Conservation (phyloP, 1,284 basidiomycete genomes). For the Ustilago tritici region DNA sequence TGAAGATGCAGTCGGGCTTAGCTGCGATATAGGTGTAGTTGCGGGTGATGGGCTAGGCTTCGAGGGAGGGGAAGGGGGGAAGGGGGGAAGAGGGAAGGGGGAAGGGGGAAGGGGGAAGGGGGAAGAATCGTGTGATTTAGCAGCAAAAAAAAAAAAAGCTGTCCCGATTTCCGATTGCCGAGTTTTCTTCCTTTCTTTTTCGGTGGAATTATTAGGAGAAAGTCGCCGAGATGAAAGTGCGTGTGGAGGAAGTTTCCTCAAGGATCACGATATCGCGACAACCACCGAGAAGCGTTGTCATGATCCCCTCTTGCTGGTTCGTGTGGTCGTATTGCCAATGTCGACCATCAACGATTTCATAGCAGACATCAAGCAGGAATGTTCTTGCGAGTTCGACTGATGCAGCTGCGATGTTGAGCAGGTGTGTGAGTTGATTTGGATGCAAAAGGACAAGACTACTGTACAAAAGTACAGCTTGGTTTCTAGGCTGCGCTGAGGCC, state of each 20-base stretch:
- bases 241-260: constrained; percentile 8
- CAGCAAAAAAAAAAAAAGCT: constrained; percentile 20
- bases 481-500: background rate
- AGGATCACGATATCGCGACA: background rate
- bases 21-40: background rate
- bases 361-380: background rate
- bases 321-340: background rate
- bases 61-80: background rate
- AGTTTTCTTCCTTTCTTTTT: background rate
- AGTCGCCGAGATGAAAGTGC: background rate
- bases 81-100: no score
- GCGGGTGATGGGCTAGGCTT: background rate
- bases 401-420: background rate
- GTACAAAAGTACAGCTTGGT: background rate
- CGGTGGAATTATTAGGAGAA: constrained; percentile 1
- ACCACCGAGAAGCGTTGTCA: background rate
- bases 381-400: background rate
- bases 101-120: background rate
- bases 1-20: background rate
- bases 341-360: background rate
- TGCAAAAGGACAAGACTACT: background rate
- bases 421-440: background rate
- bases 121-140: constrained; percentile 2
- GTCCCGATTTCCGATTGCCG: constrained; percentile 5
- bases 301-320: background rate